Evolutionary conservation across 345 rosid species (phyloP), one percentile per base, ranked within the genome.

Genomic region (Populus deltoides): DNA sequence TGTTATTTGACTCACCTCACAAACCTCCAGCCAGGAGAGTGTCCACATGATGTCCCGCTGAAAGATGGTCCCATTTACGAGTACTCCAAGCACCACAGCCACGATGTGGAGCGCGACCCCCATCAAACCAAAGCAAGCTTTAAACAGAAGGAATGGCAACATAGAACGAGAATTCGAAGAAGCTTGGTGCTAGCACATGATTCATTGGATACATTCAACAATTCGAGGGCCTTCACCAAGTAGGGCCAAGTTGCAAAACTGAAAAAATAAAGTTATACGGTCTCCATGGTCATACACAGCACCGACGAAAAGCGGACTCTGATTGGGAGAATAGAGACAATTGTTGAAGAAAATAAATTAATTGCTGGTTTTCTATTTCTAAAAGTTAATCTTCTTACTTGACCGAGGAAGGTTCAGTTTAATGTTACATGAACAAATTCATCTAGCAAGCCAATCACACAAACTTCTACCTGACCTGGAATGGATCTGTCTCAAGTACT

Each of bases 401-500:
- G 38, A 75, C 39, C 70, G 39, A 75, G 39, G 61, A 68, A 51
- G 77, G 79, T 71, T 41, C 76, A 68, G 75, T 57, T 67, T 63
- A 67, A 61, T 73, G 74, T 66, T 81, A 80, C 82, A 82, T 36
- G 61, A 81, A 80, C 76, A 72, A 82, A 81, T 84, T 83, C 85
- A 72, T 79, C 75, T 78, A 73, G 71, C 79, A 77, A 78, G 72
- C 80, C 72, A 43, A 79, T 78, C 57, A 66, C 39, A 29, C 71
- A 53, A 66, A 41, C 79, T 83, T 70, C 75, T 69, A 33, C 78
- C 87, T 65, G 29, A 68, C 66, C 41, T 35, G 24, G 9, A 73
- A 82, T 25, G 66, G 73, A 75, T 79, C 68, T 71, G 43, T 68
- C 72, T 57, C 18, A 25, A 59, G 72, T 41, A 73, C 80, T 49